Percentiles rank a stretch among this genome's conserved stretches.
phyloP scores from a whole-genome alignment of 2,329 filamentous ascomycete species.

The Hypoxylon sp. region DNA sequence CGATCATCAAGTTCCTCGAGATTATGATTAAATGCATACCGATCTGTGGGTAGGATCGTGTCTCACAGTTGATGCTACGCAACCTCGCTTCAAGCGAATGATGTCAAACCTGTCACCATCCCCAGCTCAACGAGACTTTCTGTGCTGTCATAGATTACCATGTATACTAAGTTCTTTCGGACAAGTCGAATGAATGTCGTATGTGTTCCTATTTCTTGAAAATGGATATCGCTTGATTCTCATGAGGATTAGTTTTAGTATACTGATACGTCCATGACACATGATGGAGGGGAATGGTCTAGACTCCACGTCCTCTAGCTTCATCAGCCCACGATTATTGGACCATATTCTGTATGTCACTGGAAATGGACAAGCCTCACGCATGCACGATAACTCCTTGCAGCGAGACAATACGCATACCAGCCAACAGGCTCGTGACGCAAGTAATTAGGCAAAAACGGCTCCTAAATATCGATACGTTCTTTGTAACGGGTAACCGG shows the following conservation, averaged over 20 bases:
- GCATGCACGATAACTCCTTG: conserved; percentile 43
- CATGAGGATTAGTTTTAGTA: conserved; percentile 11
- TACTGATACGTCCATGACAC: conserved; percentile 27
- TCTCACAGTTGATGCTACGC: conserved; percentile 40
- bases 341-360: conserved; percentile 34
- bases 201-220: conserved; percentile 14
- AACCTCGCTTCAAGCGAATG: conserved; percentile 44
- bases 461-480: conserved; percentile 9
- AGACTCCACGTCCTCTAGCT: conserved; percentile 35
- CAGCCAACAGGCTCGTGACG: conserved; percentile 31
- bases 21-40: conserved; percentile 29
- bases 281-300: conserved; percentile 40
- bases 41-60: conserved; percentile 25
- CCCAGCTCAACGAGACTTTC: conserved; percentile 27
- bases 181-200: conserved; percentile 15
- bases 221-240: conserved; percentile 1
- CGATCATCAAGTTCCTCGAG: conserved; percentile 27
- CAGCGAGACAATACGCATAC: conserved; percentile 33
- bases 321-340: conserved; percentile 27
- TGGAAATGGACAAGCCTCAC: conserved; percentile 37
- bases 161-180: conserved; percentile 29
- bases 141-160: conserved; percentile 28
- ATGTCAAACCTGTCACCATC: conserved; percentile 45
- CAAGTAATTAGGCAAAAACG: conserved; percentile 42
- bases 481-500: conserved; percentile 28